Evolutionary conservation across 192 early-diverging fungal species (phyloP).

Genomic region (Coemansia sp.): DNA sequence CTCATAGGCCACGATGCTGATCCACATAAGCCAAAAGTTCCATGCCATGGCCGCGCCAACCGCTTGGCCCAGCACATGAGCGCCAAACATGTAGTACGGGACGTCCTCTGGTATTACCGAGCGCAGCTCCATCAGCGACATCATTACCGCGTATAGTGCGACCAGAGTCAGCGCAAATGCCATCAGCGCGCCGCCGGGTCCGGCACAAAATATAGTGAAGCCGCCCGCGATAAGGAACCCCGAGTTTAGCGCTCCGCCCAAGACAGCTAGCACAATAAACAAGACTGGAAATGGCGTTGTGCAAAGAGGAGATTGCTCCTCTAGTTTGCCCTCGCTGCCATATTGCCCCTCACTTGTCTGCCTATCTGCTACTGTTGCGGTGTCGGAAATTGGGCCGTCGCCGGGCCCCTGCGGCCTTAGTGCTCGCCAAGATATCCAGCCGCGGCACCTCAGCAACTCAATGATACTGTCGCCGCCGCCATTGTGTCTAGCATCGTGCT

Average conservation of each 20-base stretch:
- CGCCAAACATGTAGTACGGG: slow-evolving; percentile 22
- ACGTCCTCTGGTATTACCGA: slow-evolving; percentile 11
- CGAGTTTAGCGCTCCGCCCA: slow-evolving; percentile 15
- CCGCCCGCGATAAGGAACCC: slow-evolving; percentile 17
- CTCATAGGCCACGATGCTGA: slow-evolving; percentile 17
- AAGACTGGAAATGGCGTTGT: neutral
- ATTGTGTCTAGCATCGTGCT: neutral
- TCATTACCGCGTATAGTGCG: slow-evolving; percentile 18
- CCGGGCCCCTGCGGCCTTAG: neutral
- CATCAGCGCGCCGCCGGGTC: slow-evolving; percentile 20
- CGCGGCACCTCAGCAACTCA: neutral
- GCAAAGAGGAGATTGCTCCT: neutral
- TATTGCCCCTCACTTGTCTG: neutral
- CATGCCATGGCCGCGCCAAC: slow-evolving; percentile 20
- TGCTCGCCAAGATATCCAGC: neutral
- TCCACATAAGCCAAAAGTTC: slow-evolving; percentile 23
- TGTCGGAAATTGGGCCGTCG: neutral
- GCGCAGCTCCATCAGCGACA: slow-evolving; percentile 22
- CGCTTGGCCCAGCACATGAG: slow-evolving; percentile 8
- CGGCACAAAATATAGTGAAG: slow-evolving; percentile 13
- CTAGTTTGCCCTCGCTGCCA: neutral
- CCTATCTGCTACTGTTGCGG: neutral
- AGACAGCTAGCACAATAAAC: neutral
- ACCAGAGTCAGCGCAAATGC: slow-evolving; percentile 3
- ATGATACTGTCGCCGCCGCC: neutral